Evolutionary conservation across 179 eudicot species (phyloP), one percentile per base, ranked within the genome.

Genomic region (Silene noctiflora): DNA sequence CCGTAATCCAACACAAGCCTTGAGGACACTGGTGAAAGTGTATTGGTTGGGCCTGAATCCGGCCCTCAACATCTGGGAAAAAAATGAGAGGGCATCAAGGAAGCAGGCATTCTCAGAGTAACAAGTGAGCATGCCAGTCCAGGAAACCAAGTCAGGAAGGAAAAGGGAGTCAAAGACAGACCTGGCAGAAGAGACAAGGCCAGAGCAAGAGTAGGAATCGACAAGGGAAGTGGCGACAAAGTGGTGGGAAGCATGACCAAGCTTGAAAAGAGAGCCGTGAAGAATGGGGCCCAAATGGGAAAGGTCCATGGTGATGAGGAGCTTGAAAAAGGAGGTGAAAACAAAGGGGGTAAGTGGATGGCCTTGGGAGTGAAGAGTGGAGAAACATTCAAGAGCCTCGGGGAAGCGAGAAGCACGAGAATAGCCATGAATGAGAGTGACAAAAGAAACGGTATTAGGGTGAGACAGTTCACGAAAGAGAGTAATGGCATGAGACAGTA

Each of bases 51-150:
- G 90, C 81, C 73, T 83, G 69, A 85, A 86, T 17, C 91, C 91
- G 14, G 22, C 73, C 75, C 64, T 65, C 80, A 83, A 80, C 93
- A 91, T 91, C 27, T 80, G 58, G 4, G 76, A 75, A 74, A 82
- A 91, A 22, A 83, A 77, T 0, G 65, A 25, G 71, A 89, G 46
- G 1, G 88, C 89, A 68, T 85, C 91, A 20, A 76, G 62, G 35
- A 77, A 86, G 64, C 79, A 80, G 19, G 70, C 78, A 79, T 91
- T 91, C 74, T 84, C 96, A 29, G 87, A 81, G 79, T 84, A 88
- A 39, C 90, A 87, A 22, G 86, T 84, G 56, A 91, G 83, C 90
- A 89, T 87, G 4, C 91, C 96, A 31, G 89, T 84, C 93, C 93
- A 89, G 27, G 87, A 87, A 73, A 91, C 85, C 89, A 91, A 84